Evolutionary conservation across 345 rosid genomes (phyloP), one percentile per base, ranked within the genome.

Genomic region (Kernera saxatilis): DNA sequence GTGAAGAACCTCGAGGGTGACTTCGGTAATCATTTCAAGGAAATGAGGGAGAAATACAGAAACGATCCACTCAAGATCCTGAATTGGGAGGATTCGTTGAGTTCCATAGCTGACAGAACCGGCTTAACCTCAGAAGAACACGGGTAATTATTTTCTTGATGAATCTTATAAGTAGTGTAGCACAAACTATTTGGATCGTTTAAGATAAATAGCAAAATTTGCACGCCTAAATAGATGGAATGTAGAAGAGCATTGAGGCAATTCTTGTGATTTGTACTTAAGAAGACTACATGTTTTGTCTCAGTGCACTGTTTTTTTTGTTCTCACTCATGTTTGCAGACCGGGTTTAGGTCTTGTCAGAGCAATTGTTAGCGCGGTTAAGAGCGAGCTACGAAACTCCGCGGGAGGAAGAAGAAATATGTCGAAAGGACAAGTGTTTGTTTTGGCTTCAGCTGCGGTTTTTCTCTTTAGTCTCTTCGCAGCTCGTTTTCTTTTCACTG

Each of bases 291-390:
- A 10, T 27, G 17, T 26, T 61, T 26, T 9, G 36, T 19, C 66
- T 60, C 19, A 60, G 15, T 1, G 5, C 15, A 26, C 5, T 6
- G 11, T 62, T 35, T 33, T 1, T 15, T 19, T 33, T 1, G 8
- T 19, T 45, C 26, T 30, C 7, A 44, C n/a, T n/a, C 8, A 44
- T 63, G 43, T 30, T 18, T 19, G 29, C 55, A 45, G 68, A 30
- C 18, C 27, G 13, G 67, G 67, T 27, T 44, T 62, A 62, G 67
- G 67, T 44, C 67, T 62, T 44, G 67, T 62, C 19, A 63, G 40
- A 17, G 55, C 4, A 63, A 63, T 63, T 5, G 43, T 63, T 30
- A 30, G 8, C 0, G 23, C 27, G 5, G 54, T 63, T 6, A 19
- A 19, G 18, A 45, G 55, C 27, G 51, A 63, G 41, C 30, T 30